A percentile compares a stretch with the other conserved stretches of the same genome.
Evolutionary conservation across 202 grass and related monocot genomes (phyloP).

Genomic region (Setaria viridis): DNA sequence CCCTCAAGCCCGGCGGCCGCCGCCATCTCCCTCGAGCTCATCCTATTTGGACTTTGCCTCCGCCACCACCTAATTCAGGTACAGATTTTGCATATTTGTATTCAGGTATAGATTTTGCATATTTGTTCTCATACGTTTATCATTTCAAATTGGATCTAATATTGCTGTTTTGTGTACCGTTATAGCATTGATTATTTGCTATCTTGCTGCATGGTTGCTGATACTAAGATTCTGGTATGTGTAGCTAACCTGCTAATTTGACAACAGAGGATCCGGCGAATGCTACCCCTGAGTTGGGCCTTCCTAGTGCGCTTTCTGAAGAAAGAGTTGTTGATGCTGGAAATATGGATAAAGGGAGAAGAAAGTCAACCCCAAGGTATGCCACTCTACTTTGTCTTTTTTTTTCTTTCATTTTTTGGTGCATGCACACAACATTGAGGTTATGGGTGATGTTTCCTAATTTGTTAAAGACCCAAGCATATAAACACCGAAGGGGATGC

Average conservation of each 20-base stretch:
- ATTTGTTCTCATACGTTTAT: neutral
- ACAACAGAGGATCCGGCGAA: constrained; percentile 28
- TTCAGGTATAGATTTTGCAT: neutral
- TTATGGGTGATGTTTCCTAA: constrained; percentile 1
- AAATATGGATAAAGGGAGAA: constrained; percentile 30
- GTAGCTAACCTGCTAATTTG: constrained; percentile 22
- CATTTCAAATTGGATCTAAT: constrained; percentile 28
- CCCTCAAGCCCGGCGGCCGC: too few species aligned
- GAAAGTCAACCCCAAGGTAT: constrained; percentile 50
- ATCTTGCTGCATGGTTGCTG: too few species aligned
- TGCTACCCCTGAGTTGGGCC: constrained; percentile 19
- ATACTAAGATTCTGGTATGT: neutral
- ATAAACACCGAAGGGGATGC: constrained; percentile 44
- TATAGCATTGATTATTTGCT: too few species aligned
- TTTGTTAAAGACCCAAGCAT: constrained; percentile 44
- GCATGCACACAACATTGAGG: neutral
- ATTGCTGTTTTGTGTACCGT: constrained; percentile 3
- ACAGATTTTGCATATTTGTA: neutral
- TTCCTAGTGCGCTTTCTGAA: constrained; percentile 37
- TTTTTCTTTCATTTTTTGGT: neutral
- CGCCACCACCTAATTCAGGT: constrained; percentile 95
- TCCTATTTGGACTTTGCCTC: constrained; percentile 75
- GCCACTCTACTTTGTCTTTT: neutral
- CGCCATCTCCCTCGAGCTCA: constrained; percentile 25
- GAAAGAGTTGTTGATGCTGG: constrained; percentile 35